phyloP scores from a whole-genome alignment of 805 yeast genomes.

The Lachancea meyersii region DNA sequence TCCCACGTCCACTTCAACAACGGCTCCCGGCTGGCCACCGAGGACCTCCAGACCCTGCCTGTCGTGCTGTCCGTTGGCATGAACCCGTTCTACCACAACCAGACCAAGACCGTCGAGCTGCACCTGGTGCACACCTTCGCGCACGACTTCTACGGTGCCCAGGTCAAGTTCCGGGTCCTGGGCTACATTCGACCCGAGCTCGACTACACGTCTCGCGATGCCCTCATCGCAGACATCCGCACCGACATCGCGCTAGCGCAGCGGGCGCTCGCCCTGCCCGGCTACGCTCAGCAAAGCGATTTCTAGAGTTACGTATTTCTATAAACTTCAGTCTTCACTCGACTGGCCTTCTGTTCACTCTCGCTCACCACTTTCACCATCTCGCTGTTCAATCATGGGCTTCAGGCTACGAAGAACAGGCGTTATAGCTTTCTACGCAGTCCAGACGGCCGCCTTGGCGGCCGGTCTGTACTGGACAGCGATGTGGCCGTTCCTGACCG shows the following conservation, averaged over 20 bases:
- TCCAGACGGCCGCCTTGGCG: neutral
- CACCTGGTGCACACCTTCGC: slow-evolving; percentile 74
- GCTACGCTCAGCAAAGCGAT: slow-evolving; percentile 32
- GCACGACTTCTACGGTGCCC: slow-evolving; percentile 75
- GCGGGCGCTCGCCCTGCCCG: slow-evolving; percentile 39
- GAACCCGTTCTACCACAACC: slow-evolving; percentile 86
- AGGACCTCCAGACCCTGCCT: slow-evolving; percentile 50
- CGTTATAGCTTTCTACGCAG: slow-evolving; percentile 4
- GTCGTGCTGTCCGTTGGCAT: slow-evolving; percentile 95
- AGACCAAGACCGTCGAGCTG: slow-evolving; percentile 75
- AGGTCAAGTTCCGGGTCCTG: slow-evolving; percentile 57
- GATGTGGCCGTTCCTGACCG: slow-evolving; percentile 7
- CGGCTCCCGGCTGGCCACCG: slow-evolving; percentile 43
- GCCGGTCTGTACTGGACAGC: neutral
- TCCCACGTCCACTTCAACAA: slow-evolving; percentile 49
- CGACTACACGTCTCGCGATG: slow-evolving; percentile 77
- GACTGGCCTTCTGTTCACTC: neutral
- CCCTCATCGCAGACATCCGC: slow-evolving; percentile 76
- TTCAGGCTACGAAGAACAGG: slow-evolving; percentile 36
- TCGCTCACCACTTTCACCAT: neutral
- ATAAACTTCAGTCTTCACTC: neutral
- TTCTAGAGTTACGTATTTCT: neutral
- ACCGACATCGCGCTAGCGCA: slow-evolving; percentile 67
- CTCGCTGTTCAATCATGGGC: neutral
- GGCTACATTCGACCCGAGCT: slow-evolving; percentile 92